A percentile compares a stretch with the other conserved stretches of the same genome.
Evolutionary conservation across 768 basidiomycete genomes (phyloP).

Genomic region (Russula brevipes): DNA sequence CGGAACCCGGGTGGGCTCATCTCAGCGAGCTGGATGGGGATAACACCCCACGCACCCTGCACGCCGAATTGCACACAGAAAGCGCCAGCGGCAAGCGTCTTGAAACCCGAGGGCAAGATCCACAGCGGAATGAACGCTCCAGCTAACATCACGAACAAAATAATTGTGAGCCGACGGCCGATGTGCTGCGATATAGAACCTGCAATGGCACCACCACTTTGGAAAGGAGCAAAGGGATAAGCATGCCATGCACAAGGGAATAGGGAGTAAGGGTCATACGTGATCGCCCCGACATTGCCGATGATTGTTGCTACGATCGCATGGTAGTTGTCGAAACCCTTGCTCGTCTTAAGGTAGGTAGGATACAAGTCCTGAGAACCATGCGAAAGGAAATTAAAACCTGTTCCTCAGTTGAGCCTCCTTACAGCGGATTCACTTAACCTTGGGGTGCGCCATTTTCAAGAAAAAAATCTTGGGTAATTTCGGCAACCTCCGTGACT

Average conservation of each 20-base stretch:
- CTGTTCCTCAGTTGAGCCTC: conserved; percentile 19
- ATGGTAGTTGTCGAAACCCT: conserved; percentile 32
- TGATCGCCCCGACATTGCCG: conserved; percentile 33
- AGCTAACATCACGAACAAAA: conserved; percentile 34
- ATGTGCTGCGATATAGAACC: conserved; percentile 39
- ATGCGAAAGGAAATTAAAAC: conserved; percentile 52
- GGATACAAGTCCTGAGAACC: conserved; percentile 43
- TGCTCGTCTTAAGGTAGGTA: conserved; percentile 36
- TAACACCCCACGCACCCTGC: conserved; percentile 36
- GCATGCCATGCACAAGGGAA: neutral
- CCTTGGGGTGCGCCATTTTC: too few species aligned
- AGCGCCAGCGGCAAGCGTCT: conserved; percentile 41
- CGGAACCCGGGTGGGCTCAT: conserved; percentile 47
- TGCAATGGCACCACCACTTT: conserved; percentile 36
- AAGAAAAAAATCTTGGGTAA: too few species aligned
- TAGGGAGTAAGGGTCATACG: conserved; percentile 19
- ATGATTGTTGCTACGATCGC: conserved; percentile 44
- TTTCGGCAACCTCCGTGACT: too few species aligned
- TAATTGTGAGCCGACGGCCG: conserved; percentile 45
- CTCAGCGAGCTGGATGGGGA: conserved; percentile 44
- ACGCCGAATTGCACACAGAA: conserved; percentile 47
- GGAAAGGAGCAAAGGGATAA: conserved; percentile 17
- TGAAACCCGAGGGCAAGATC: conserved; percentile 42
- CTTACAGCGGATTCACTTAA: too few species aligned
- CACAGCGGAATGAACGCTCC: conserved; percentile 38